Evolutionary conservation across 495 filamentous ascomycete genomes (phyloP).

Genomic region (Sordaria brevicollis): DNA sequence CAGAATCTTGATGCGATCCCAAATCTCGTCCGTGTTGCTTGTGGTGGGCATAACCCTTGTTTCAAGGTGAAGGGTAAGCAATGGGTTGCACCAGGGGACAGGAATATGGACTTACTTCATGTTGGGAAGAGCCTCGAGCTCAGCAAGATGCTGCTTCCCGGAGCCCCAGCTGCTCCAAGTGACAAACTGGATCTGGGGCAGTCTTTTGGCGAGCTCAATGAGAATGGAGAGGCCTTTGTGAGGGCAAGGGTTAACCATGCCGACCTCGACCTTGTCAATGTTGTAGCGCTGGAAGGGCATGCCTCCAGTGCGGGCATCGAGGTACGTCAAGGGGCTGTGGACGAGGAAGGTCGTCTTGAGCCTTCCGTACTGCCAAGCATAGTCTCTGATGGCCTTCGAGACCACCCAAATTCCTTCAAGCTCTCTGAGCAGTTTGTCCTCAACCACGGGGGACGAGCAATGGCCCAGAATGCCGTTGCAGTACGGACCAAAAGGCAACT

Average conservation of each 20-base stretch:
- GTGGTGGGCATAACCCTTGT: constrained; percentile 16
- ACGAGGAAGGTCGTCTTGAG: constrained; percentile 18
- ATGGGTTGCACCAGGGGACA: background rate
- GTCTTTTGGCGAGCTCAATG: constrained; percentile 12
- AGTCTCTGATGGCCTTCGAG: constrained; percentile 15
- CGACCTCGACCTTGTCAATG: constrained; percentile 17
- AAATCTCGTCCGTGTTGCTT: constrained; percentile 18
- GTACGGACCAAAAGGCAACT: constrained; percentile 22
- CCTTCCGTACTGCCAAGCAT: constrained; percentile 14
- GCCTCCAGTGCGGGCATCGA: constrained; percentile 8
- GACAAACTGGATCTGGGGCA: constrained; percentile 21
- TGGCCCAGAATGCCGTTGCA: constrained; percentile 14
- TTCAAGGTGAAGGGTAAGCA: background rate
- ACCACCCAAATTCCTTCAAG: constrained; percentile 23
- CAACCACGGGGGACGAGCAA: constrained; percentile 13
- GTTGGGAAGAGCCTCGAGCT: constrained; percentile 12
- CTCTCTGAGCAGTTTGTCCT: constrained; percentile 12
- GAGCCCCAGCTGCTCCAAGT: constrained; percentile 24
- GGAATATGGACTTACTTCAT: constrained; percentile 10
- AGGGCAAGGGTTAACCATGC: constrained; percentile 25
- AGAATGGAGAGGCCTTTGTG: constrained; percentile 20
- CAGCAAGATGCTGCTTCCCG: constrained; percentile 1
- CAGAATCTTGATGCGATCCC: constrained; percentile 22
- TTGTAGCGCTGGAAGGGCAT: constrained; percentile 17
- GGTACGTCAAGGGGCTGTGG: constrained; percentile 15